These are phyloP conservation scores for Tricholoma saponaceum DNA, from an alignment of 768 basidiomycete genomes.

Conservation along the genomic window DNA sequence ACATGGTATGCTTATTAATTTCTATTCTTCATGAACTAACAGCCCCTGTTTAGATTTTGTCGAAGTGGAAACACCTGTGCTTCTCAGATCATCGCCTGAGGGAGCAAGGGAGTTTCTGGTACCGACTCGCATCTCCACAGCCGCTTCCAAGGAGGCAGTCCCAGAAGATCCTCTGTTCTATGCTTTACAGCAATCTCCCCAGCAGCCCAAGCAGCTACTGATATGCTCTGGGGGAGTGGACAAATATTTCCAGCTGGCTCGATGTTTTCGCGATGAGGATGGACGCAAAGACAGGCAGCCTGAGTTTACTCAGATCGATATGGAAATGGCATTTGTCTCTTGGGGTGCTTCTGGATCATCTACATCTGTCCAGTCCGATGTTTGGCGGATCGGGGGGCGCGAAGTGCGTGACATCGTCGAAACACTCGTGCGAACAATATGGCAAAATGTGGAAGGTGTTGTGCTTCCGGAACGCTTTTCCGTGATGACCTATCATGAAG, in stretches of 20 bases:
- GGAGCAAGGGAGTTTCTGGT: conserved; percentile 94
- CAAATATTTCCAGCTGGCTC: conserved; percentile 89
- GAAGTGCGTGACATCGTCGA: conserved; percentile 83
- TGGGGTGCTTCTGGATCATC: conserved; percentile 50
- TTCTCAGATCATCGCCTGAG: conserved; percentile 90
- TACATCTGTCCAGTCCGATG: conserved; percentile 20
- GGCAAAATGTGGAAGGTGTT: conserved; percentile 65
- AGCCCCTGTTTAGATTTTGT: conserved; percentile 61
- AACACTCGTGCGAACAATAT: conserved; percentile 66
- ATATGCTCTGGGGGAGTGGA: conserved; percentile 89
- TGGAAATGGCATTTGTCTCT: conserved; percentile 94
- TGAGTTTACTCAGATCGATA: conserved; percentile 95
- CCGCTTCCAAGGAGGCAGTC: conserved; percentile 15
- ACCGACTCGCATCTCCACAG: conserved; percentile 56
- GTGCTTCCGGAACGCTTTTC: conserved; percentile 59
- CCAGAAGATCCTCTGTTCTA: conserved; percentile 56
- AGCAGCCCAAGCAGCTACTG: conserved; percentile 92
- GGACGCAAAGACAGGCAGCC: conserved; percentile 94
- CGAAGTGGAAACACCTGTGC: conserved; percentile 91
- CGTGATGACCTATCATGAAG: conserved; percentile 86
- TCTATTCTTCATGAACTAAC: conserved; percentile 8
- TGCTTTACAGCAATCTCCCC: conserved; percentile 90
- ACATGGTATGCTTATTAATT: conserved; percentile 42
- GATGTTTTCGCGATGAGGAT: conserved; percentile 95
- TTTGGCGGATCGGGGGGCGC: conserved; percentile 83